Evolutionary conservation across 2,329 filamentous ascomycete genomes (phyloP), one percentile per base, ranked within the genome.

Genomic region (Alternaria longipes): DNA sequence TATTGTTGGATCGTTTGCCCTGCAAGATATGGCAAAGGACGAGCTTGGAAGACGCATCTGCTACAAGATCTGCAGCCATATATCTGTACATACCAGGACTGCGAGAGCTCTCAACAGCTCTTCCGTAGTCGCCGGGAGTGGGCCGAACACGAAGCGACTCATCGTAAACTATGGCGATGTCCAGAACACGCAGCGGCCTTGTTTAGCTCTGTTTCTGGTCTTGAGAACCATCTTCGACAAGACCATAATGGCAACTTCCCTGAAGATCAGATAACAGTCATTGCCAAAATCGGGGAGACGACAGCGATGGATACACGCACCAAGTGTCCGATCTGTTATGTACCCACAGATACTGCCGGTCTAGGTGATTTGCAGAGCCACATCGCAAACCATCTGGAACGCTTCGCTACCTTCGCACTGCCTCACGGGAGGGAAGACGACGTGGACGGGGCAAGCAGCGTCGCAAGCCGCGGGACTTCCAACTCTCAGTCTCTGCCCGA

Each of bases 1-100:
- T 79, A 76, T 56, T 79, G 77, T 53, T 79, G 71, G 54, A 73
- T 78, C n/a, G 78, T 79, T 20, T 79, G 77, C 47, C 77, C 77
- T 4, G 68, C 75, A n/a, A 64, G 76, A 54, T 79, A 79, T 34
- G 71, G 74, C 0, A 72, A 66, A 54, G 72, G 70, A 7, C 66
- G 75, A 41, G 52, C 74, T 9, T 79, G 76, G 77, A 72, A 71
- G 49, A 75, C 74, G 0, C 77, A 79, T 63, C 30, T 79, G 14
- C 60, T 78, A 16, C 75, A 78, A 55, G 77, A 79, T 45, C 56
- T 79, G 3, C 77, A 79, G 24, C 77, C 77, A 12, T 79, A 79
- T 49, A 47, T 74, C 1, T 79, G 77, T 53, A 79, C 77, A 3
- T 78, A 79, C 50, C 40, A 56, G 20, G 67, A 74, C 18, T 79